Conservation (phyloP, 805 yeast genomes). For the Candida corydali region DNA sequence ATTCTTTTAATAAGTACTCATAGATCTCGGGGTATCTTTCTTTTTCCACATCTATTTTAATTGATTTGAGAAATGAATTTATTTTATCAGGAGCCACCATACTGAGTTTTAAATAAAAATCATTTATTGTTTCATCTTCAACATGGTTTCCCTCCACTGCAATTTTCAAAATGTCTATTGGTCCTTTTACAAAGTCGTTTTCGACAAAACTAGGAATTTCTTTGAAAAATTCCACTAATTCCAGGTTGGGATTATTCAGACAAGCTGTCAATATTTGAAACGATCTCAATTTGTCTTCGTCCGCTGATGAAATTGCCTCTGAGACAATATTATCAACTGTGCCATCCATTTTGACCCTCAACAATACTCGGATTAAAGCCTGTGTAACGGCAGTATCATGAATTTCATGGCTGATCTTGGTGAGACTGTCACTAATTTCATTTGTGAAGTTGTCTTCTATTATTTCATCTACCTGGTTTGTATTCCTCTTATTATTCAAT, state of each 20-base stretch:
- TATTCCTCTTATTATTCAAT: neutral
- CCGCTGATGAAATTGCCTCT: neutral
- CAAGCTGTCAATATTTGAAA: too few relatives aligned
- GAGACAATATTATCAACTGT: constrained; percentile 9
- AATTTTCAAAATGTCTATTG: constrained; percentile 13
- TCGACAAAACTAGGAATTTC: constrained; percentile 22
- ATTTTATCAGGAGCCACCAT: constrained; percentile 11
- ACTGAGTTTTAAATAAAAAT: constrained; percentile 26
- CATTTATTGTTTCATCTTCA: constrained; percentile 27
- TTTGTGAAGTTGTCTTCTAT: neutral
- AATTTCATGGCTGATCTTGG: neutral
- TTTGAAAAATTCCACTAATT: constrained; percentile 11
- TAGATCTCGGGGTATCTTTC: constrained; percentile 20
- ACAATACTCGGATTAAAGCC: constrained; percentile 5
- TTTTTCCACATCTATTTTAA: constrained; percentile 10
- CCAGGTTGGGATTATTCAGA: constrained; percentile 1
- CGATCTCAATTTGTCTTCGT: constrained; percentile 9
- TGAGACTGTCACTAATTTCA: neutral
- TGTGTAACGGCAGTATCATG: neutral
- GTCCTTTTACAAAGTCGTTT: constrained; percentile 21
- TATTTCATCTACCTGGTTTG: neutral
- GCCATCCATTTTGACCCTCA: constrained; percentile 1
- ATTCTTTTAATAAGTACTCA: constrained; percentile 25
- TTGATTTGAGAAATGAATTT: neutral
- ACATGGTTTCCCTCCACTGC: constrained; percentile 20